phyloP scores from a whole-genome alignment of 1,284 basidiomycete species.

The Irpex rosettiformis region DNA sequence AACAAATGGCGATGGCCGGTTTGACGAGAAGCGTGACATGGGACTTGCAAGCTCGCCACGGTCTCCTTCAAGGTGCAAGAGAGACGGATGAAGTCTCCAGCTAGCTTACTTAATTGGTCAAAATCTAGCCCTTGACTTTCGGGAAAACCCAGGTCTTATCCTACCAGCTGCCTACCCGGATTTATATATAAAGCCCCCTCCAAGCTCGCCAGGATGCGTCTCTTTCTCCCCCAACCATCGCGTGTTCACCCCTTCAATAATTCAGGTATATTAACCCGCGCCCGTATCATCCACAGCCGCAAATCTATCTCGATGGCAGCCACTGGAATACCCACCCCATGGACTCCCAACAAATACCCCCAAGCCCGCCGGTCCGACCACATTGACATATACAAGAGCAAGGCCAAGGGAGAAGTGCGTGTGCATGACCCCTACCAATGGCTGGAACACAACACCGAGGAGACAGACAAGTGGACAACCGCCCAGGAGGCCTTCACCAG shows the following conservation, averaged over 20 bases:
- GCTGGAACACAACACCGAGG: slow-evolving; percentile 59
- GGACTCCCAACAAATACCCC: slow-evolving; percentile 55
- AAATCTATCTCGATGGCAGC: neutral
- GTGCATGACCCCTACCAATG: slow-evolving; percentile 74
- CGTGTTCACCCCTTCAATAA: neutral
- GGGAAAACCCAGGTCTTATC: neutral
- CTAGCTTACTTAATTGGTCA: neutral
- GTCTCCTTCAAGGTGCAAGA: neutral
- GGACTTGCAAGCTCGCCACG: neutral
- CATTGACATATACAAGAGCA: slow-evolving; percentile 67
- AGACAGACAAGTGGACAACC: slow-evolving; percentile 63
- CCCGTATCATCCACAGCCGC: neutral
- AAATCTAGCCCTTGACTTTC: neutral
- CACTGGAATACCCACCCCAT: slow-evolving; percentile 26
- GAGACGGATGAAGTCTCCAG: neutral
- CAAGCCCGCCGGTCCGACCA: slow-evolving; percentile 58
- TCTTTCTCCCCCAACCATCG: neutral
- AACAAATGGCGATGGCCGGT: neutral
- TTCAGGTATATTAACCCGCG: neutral
- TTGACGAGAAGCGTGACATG: neutral
- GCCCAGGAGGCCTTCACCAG: slow-evolving; percentile 62
- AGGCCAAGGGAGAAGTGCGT: slow-evolving; percentile 51
- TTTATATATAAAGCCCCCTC: neutral
- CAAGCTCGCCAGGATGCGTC: neutral
- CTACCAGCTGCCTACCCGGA: neutral